Conservation (phyloP, 257 asterid species). For the Solanum okadae region DNA sequence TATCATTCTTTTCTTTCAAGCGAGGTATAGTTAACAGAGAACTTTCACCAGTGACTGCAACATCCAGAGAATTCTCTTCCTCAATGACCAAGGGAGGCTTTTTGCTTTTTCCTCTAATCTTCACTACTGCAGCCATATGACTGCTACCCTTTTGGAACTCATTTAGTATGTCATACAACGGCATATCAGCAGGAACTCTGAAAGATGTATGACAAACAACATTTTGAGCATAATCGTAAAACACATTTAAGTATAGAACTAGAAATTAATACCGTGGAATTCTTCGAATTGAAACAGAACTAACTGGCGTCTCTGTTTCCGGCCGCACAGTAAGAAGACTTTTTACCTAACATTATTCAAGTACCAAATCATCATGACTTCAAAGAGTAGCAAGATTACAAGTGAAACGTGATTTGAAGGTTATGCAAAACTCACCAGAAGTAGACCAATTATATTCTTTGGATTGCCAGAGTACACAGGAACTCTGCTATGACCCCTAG, state of each 20-base stretch:
- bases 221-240: neutral
- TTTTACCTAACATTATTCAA: constrained; percentile 44
- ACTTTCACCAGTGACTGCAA: constrained; percentile 15
- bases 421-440: constrained; percentile 40
- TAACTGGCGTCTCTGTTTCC: constrained; percentile 84
- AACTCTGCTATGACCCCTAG: constrained; percentile 94
- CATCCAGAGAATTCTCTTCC: constrained; percentile 37
- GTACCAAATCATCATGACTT: neutral
- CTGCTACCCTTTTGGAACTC: constrained; percentile 89
- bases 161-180: constrained; percentile 78
- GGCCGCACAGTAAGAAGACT: constrained; percentile 85
- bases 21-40: constrained; percentile 40
- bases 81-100: constrained; percentile 29
- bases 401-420: neutral
- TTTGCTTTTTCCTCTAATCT: constrained; percentile 34
- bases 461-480: constrained; percentile 81
- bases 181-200: constrained; percentile 94
- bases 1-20: constrained; percentile 31
- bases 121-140: constrained; percentile 94
- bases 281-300: constrained; percentile 80
- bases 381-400: neutral
- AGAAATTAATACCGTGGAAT: constrained; percentile 58
- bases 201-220: constrained; percentile 3
- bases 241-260: neutral
- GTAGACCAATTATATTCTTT: constrained; percentile 68